A percentile compares a stretch with the other conserved stretches of the same genome.
These are phyloP conservation scores for Ceratocystis colombiana DNA, from an alignment of 2,329 filamentous ascomycete species.

Conservation along the genomic window DNA sequence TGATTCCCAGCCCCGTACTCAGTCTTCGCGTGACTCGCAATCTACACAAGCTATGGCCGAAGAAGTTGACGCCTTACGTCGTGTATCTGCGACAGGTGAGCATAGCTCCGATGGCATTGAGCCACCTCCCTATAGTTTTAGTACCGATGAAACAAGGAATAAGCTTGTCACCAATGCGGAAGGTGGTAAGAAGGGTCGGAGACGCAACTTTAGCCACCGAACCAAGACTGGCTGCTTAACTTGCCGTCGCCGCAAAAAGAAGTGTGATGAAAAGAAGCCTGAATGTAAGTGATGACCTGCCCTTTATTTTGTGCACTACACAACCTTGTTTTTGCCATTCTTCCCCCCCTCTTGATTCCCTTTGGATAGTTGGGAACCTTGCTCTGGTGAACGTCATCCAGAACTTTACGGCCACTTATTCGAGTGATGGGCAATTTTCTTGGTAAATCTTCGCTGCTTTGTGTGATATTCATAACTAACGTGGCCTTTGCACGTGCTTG, in stretches of 20 bases:
- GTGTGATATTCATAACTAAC: background rate
- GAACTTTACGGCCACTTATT: background rate
- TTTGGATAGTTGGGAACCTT: background rate
- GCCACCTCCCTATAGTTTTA: slow-evolving; percentile 35
- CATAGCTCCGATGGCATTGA: slow-evolving; percentile 32
- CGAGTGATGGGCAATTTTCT: background rate
- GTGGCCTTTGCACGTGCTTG: background rate
- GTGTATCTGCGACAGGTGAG: slow-evolving; percentile 42
- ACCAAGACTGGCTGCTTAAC: slow-evolving; percentile 95
- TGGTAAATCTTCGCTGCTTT: background rate
- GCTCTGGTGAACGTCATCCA: background rate
- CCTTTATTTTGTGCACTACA: background rate
- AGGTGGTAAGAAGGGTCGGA: slow-evolving; percentile 57
- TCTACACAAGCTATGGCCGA: slow-evolving; percentile 41
- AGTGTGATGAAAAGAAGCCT: slow-evolving; percentile 90
- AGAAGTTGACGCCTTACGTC: slow-evolving; percentile 40
- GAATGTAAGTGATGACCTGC: slow-evolving; percentile 51
- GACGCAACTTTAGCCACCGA: slow-evolving; percentile 81
- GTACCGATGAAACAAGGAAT: slow-evolving; percentile 38
- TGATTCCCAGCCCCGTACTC: slow-evolving; percentile 42
- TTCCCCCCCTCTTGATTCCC: background rate
- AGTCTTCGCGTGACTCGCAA: slow-evolving; percentile 42
- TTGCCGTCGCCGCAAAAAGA: slow-evolving; percentile 88
- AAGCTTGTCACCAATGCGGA: slow-evolving; percentile 39
- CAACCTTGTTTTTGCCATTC: background rate